These are phyloP conservation scores for Moricandia arvensis DNA, from an alignment of 345 rosid genomes.

Conservation along the genomic window DNA sequence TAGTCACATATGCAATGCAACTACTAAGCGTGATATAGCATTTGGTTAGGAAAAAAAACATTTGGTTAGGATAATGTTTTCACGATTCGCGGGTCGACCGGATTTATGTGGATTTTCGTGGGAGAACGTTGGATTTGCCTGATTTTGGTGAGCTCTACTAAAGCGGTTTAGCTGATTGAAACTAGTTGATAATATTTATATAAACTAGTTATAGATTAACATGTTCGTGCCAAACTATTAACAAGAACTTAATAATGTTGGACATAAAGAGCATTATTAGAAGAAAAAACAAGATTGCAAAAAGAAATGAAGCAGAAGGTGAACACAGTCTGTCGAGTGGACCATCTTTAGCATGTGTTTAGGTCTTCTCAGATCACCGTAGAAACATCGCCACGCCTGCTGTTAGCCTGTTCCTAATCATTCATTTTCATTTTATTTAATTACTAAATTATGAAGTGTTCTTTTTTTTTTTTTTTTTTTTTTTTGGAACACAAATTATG, in stretches of 20 bases:
- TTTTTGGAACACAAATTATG: too few species aligned
- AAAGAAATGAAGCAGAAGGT: background rate
- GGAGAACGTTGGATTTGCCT: background rate
- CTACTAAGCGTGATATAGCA: background rate
- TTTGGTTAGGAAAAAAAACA: background rate
- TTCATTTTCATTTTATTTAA: background rate
- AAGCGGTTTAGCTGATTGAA: background rate
- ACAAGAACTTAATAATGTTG: background rate
- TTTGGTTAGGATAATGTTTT: background rate
- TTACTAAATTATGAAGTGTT: background rate
- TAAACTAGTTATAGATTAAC: background rate
- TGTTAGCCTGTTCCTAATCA: background rate
- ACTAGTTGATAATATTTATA: background rate
- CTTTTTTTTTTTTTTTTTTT: too few species aligned
- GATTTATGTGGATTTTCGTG: background rate
- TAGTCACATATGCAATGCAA: background rate
- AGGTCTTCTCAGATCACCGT: constrained; percentile 27
- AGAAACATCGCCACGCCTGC: constrained; percentile 23
- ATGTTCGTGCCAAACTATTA: background rate
- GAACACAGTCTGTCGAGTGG: constrained; percentile 19
- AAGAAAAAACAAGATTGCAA: background rate
- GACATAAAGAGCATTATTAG: background rate
- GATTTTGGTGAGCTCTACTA: background rate
- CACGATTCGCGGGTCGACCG: background rate
- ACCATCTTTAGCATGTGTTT: constrained; percentile 20